Conservation (phyloP, 805 yeast genomes). For the Saturnispora quitensis region DNA sequence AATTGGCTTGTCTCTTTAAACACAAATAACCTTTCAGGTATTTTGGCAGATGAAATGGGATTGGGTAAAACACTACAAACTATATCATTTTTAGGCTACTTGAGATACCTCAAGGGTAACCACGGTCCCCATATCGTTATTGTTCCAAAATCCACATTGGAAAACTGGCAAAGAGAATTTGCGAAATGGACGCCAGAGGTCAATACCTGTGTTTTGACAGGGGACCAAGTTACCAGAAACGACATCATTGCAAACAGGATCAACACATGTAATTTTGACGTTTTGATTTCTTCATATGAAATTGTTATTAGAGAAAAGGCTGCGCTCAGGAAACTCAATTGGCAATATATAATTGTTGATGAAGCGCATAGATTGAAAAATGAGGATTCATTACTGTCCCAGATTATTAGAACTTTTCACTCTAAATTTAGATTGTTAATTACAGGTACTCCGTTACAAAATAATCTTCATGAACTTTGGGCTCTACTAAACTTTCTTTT, state of each 20-base stretch:
- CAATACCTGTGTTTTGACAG: constrained; percentile 75
- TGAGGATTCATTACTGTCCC: constrained; percentile 86
- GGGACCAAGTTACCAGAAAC: constrained; percentile 73
- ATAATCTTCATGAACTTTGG: constrained; percentile 94
- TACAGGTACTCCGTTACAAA: constrained; percentile 95
- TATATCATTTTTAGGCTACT: constrained; percentile 80
- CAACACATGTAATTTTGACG: constrained; percentile 75
- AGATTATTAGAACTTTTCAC: constrained; percentile 81
- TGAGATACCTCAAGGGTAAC: constrained; percentile 66
- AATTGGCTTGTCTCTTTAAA: constrained; percentile 89
- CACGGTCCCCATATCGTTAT: constrained; percentile 88
- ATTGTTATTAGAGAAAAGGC: constrained; percentile 87
- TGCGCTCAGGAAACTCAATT: constrained; percentile 67
- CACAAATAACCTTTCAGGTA: constrained; percentile 85
- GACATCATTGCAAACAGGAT: constrained; percentile 50
- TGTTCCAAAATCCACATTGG: constrained; percentile 92
- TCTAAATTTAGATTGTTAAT: constrained; percentile 77
- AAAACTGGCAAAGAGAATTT: constrained; percentile 95
- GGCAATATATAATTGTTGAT: constrained; percentile 92
- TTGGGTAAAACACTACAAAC: constrained; percentile 94
- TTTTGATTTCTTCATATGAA: constrained; percentile 83
- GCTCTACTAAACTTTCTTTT: constrained; percentile 81
- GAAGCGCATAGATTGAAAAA: constrained; percentile 97
- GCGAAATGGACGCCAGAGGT: constrained; percentile 95
- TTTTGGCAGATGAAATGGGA: constrained; percentile 98